A percentile compares a stretch with the other conserved stretches of the same genome.
These are phyloP conservation scores for Boletus reticulatus DNA, from an alignment of 768 basidiomycete species.

Conservation along the genomic window DNA sequence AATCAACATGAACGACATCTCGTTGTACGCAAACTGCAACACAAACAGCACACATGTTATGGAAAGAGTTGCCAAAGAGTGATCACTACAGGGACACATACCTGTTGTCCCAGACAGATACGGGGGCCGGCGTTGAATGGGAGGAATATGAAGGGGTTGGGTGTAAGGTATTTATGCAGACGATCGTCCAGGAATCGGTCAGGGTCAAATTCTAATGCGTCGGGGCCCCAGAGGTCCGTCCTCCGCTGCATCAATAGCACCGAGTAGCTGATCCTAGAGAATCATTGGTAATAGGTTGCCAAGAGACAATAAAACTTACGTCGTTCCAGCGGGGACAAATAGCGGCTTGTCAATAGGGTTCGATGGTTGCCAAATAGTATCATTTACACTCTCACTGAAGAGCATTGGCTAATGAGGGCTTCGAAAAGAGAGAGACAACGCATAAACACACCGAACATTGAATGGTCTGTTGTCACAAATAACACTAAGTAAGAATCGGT, in stretches of 20 bases:
- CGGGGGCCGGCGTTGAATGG: conserved; percentile 23
- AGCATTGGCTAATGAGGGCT: background rate
- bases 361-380: conserved; percentile 26
- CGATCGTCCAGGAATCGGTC: conserved; percentile 41
- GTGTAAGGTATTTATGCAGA: conserved; percentile 32
- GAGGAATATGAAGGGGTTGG: conserved; percentile 42
- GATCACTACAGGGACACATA: conserved; percentile 7
- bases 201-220: conserved; percentile 37
- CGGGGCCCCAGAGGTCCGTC: conserved; percentile 37
- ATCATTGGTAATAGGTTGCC: background rate
- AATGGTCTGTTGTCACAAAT: conserved; percentile 26
- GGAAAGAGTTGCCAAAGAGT: background rate
- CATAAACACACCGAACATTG: conserved; percentile 28
- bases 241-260: conserved; percentile 37
- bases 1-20: conserved; percentile 34
- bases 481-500: background rate
- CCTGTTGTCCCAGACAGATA: conserved; percentile 39
- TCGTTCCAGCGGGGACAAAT: conserved; percentile 26
- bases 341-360: conserved; percentile 25
- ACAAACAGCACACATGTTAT: background rate
- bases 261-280: conserved; percentile 24
- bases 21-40: conserved; percentile 34
- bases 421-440: background rate
- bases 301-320: conserved; percentile 8
- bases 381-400: conserved; percentile 19